A percentile compares a stretch with the other conserved stretches of the same genome.
Evolutionary conservation across 2,329 filamentous ascomycete species (phyloP).

Genomic region (Zymoseptoria crescenta): DNA sequence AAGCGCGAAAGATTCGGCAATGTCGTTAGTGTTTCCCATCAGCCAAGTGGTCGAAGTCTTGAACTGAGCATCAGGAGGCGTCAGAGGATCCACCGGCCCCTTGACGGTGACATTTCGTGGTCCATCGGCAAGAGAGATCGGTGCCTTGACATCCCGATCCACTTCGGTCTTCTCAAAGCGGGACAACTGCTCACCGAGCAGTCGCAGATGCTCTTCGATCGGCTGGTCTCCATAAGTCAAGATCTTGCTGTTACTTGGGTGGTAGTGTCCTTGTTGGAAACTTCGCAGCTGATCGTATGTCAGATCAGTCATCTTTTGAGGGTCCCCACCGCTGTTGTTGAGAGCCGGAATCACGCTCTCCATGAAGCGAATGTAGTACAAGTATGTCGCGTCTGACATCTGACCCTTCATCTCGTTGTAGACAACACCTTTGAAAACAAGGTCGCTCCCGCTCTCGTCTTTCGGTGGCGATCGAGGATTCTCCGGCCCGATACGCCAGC

Average conservation of each 20-base stretch:
- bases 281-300: constrained; percentile 82
- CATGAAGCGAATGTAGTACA: constrained; percentile 93
- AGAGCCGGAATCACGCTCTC: constrained; percentile 90
- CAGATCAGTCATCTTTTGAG: constrained; percentile 89
- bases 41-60: constrained; percentile 95
- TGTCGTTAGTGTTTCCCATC: constrained; percentile 71
- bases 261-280: constrained; percentile 90
- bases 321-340: constrained; percentile 94
- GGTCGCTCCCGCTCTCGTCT: constrained; percentile 43
- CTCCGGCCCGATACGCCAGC: constrained; percentile 91
- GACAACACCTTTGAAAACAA: constrained; percentile 95
- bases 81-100: constrained; percentile 79
- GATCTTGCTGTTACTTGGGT: constrained; percentile 93
- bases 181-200: constrained; percentile 66
- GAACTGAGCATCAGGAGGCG: constrained; percentile 76
- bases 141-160: constrained; percentile 66
- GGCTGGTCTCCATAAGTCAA: constrained; percentile 95
- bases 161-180: constrained; percentile 63
- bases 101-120: constrained; percentile 62
- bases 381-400: constrained; percentile 93
- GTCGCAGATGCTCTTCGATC: constrained; percentile 67
- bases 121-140: constrained; percentile 61
- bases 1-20: constrained; percentile 82
- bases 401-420: constrained; percentile 99
- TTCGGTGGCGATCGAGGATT: constrained; percentile 54